Evolutionary conservation across 2,329 filamentous ascomycete genomes (phyloP), one percentile per base, ranked within the genome.

Genomic region (Sporothrix brasiliensis): DNA sequence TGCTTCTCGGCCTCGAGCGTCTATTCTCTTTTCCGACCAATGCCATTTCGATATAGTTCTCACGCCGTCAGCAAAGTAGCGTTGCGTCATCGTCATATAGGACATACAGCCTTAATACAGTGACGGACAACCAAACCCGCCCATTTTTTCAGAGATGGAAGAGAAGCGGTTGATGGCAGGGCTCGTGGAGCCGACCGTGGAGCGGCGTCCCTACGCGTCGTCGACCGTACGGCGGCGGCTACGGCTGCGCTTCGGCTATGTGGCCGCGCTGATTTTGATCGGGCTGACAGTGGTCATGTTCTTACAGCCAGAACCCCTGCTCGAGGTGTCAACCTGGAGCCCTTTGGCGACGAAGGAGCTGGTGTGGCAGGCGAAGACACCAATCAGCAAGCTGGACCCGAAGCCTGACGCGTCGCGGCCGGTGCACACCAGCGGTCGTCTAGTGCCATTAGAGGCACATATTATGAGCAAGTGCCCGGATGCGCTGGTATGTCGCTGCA

Each of bases 391-490:
- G 50, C 4, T 44, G 13, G 24, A 34, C 4, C 50, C 52, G 5
- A 52, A 21, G 16, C 24, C 56, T 11, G 54, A 30, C 19, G 24
- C 53, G 61, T 70, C 69, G 61, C 68, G 47, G 41, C 72, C 67
- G 54, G 58, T 47, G 58, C 49, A 66, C 60, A 34, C 34, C 69
- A 52, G 60, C 34, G 66, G 73, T 67, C 73, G 72, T 58, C 80
- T 84, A 71, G 91, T 98, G 4, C 91, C 93, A 4, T 81, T 99
- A 2, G 95, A 99, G 79, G 92, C 93, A 70, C 94, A 98, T 79
- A 95, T 98, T 76, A 99, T 98, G 90, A 92, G 89, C 81, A 97
- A 98, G 84, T 99, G 95, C 77, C 94, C 94, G 0, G 95, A 99
- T 80, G 93, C 95, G 2, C 86, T 85, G 79, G 86, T 87, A 77